Evolutionary conservation across 176 grass and related monocot species (phyloP).

Genomic region (Juncus effusus): DNA sequence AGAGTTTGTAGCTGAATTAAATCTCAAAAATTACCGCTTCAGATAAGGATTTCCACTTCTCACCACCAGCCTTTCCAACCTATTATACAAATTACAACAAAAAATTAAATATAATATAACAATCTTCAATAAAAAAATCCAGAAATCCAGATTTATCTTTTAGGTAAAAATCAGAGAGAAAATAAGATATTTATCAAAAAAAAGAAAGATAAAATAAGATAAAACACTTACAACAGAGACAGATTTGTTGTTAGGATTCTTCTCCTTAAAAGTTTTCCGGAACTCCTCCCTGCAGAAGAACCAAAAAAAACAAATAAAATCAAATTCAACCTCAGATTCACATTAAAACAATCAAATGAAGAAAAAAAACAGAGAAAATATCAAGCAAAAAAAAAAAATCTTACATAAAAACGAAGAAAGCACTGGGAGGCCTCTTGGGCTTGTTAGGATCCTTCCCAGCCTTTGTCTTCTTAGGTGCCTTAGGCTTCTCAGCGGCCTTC

Average conservation of each 20-base stretch:
- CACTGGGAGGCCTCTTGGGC: slow-evolving; percentile 77
- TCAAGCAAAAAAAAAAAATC: background rate
- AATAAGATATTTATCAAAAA: background rate
- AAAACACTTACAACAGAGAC: slow-evolving; percentile 60
- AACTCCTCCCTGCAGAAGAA: slow-evolving; percentile 63
- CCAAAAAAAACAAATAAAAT: background rate
- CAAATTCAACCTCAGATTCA: background rate
- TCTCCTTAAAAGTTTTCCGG: slow-evolving; percentile 88
- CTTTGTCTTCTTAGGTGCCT: slow-evolving; percentile 39
- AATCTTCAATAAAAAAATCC: background rate
- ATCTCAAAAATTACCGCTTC: slow-evolving; percentile 46
- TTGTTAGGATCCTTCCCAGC: slow-evolving; percentile 90
- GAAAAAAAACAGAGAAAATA: background rate
- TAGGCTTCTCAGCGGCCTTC: slow-evolving; percentile 50
- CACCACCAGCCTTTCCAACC: slow-evolving; percentile 87
- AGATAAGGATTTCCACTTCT: slow-evolving; percentile 85
- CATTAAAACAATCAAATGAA: background rate
- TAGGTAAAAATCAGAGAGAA: no score
- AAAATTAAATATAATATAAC: background rate
- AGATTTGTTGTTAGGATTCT: slow-evolving; percentile 89
- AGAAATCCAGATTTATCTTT: background rate
- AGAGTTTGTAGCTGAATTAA: background rate
- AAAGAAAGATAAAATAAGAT: background rate
- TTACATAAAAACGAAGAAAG: slow-evolving; percentile 95
- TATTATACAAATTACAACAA: slow-evolving; percentile 30